A percentile compares a stretch with the other conserved stretches of the same genome.
Conservation (phyloP, 345 rosid species). For the Eucalyptus melliodora region DNA sequence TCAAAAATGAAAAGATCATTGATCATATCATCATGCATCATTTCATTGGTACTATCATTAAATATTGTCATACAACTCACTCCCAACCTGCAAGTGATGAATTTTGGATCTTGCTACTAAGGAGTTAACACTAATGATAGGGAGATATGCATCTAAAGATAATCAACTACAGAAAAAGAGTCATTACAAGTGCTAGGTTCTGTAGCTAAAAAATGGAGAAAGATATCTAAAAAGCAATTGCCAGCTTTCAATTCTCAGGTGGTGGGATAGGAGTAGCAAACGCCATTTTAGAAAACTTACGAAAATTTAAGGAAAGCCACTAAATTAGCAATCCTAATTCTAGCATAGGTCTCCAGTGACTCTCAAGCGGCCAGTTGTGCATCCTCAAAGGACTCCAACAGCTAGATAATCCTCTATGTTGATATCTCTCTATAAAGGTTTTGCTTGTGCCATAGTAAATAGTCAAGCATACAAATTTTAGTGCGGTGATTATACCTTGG, state of each 20-base stretch:
- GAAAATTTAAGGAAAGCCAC: background rate
- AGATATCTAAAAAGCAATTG: background rate
- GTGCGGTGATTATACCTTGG: too few relatives aligned
- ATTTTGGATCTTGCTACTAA: background rate
- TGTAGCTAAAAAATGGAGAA: too few relatives aligned
- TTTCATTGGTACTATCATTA: accelerated
- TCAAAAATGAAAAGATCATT: background rate
- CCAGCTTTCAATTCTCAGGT: background rate
- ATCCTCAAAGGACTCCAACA: too few relatives aligned
- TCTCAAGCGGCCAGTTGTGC: too few relatives aligned
- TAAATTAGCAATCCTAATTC: too few relatives aligned
- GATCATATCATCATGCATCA: background rate
- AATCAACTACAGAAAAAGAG: background rate
- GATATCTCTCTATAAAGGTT: too few relatives aligned
- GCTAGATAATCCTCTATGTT: too few relatives aligned
- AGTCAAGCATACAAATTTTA: too few relatives aligned
- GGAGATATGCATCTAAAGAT: background rate
- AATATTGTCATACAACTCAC: background rate
- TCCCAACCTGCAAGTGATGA: background rate
- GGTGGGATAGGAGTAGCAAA: accelerated
- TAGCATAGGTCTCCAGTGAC: too few relatives aligned
- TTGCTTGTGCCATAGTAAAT: too few relatives aligned
- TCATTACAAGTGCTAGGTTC: accelerated
- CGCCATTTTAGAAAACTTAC: background rate
- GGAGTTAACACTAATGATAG: background rate